Evolutionary conservation across 169 alveolate species (phyloP), one percentile per base, ranked within the genome.

Genomic region (Theileria annulata): DNA sequence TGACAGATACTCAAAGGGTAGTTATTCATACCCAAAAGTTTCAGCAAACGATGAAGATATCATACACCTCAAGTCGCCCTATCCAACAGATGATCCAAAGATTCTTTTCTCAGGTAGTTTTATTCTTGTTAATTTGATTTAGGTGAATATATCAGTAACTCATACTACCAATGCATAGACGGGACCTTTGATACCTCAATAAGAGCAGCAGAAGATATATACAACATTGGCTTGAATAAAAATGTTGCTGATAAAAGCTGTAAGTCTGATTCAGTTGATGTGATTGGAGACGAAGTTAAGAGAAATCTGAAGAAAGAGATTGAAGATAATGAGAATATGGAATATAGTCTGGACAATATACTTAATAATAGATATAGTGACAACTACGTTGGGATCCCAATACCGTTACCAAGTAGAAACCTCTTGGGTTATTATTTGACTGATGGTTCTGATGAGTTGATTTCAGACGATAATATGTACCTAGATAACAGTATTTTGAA

Each of bases 151-250:
- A 35, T 90, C 9, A 86, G 92, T 17, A 86, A 85, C 56, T 81
- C 90, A 33, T 90, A 90, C 47, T 90, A 87, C 59, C 94, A 90
- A 21, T 90, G 94, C 60, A 90, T 90, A 23, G 94, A 90, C 64
- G 94, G 94, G 17, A 90, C 92, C 0, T 90, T 76, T 58, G 94
- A 90, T 68, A 90, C 94, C 17, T 92, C 92, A 17, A 83, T 90
- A 54, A 75, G 94, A 6, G 94, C 94, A 51, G 94, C 94, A 23
- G 94, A 90, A 69, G 94, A 90, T 37, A 70, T 90, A 48, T 92
- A 90, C 2, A 90, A 90, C 33, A 74, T 90, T 13, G 92, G 91
- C 31, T 58, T 86, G 58, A 35, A 47, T n/a, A 75, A 78, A 19
- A 56, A 8, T 56, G 66, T 19, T 21, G 0, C 3, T 15, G 31